Evolutionary conservation across 1,284 basidiomycete species (phyloP).

Genomic region (Pisolithus thermaeus): DNA sequence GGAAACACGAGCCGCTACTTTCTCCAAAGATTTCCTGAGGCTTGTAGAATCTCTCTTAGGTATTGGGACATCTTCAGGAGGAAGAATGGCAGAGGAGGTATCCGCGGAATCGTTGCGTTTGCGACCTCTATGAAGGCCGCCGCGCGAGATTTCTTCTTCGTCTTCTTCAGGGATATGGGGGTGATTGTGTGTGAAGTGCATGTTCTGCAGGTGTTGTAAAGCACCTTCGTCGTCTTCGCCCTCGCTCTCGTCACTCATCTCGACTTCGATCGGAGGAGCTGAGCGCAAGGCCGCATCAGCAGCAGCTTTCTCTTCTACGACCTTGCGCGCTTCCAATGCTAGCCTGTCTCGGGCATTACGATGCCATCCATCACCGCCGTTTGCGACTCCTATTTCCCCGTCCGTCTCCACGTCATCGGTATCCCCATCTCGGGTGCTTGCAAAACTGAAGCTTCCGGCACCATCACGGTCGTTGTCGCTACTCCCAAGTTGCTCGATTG

Average conservation of each 20-base stretch:
- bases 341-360: slow-evolving; percentile 61
- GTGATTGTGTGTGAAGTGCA: slow-evolving; percentile 40
- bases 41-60: slow-evolving; percentile 31
- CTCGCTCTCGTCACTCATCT: slow-evolving; percentile 79
- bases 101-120: slow-evolving; percentile 13
- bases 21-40: slow-evolving; percentile 40
- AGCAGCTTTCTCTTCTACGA: slow-evolving; percentile 50
- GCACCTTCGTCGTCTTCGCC: slow-evolving; percentile 50
- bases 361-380: slow-evolving; percentile 55
- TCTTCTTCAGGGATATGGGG: slow-evolving; percentile 64
- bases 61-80: slow-evolving; percentile 26
- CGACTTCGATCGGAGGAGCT: slow-evolving; percentile 67
- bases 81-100: slow-evolving; percentile 15
- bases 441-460: slow-evolving; percentile 66
- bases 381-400: slow-evolving; percentile 35
- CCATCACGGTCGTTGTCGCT: slow-evolving; percentile 42
- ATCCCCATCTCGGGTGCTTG: slow-evolving; percentile 52
- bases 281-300: slow-evolving; percentile 36
- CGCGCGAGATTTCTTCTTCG: slow-evolving; percentile 39
- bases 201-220: slow-evolving; percentile 28
- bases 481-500: slow-evolving; percentile 72
- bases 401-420: slow-evolving; percentile 54
- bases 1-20: slow-evolving; percentile 34
- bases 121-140: slow-evolving; percentile 10
- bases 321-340: slow-evolving; percentile 66